Evolutionary conservation across 345 rosid genomes (phyloP).

Genomic region (Clarkia xantiana): DNA sequence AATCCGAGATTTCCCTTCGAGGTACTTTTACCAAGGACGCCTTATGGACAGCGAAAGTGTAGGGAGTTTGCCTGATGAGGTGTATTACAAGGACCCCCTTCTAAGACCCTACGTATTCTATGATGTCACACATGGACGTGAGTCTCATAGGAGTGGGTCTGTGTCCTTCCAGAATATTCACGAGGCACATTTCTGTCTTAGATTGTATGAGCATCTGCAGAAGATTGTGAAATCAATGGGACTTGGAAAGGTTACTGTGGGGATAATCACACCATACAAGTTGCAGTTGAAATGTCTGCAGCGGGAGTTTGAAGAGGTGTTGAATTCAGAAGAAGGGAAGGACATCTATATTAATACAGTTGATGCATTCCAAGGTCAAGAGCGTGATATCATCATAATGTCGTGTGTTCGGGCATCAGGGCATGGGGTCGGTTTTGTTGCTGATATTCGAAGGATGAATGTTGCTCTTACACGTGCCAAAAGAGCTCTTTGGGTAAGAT

Average conservation of each 20-base stretch:
- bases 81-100: conserved; percentile 70
- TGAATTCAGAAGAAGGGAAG: conserved; percentile 80
- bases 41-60: conserved; percentile 91
- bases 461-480: conserved; percentile 98
- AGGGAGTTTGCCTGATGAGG: conserved; percentile 58
- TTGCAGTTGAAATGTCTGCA: conserved; percentile 93
- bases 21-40: conserved; percentile 93
- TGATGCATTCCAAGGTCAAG: conserved; percentile 99
- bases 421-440: conserved; percentile 94
- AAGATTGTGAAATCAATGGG: conserved; percentile 57
- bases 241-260: conserved; percentile 60
- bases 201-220: conserved; percentile 81
- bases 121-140: conserved; percentile 87
- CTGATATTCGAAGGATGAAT: conserved; percentile 95
- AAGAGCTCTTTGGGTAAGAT: conserved; percentile 89
- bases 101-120: conserved; percentile 79
- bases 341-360: conserved; percentile 93
- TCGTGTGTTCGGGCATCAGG: conserved; percentile 96
- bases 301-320: conserved; percentile 61
- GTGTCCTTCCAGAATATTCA: conserved; percentile 85
- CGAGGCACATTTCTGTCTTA: conserved; percentile 90
- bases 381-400: conserved; percentile 97
- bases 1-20: conserved; percentile 93
- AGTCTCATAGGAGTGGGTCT: conserved; percentile 93
- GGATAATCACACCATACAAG: conserved; percentile 94